Evolutionary conservation across 805 yeast species (phyloP).

Genomic region (Ogataea salicorniae): DNA sequence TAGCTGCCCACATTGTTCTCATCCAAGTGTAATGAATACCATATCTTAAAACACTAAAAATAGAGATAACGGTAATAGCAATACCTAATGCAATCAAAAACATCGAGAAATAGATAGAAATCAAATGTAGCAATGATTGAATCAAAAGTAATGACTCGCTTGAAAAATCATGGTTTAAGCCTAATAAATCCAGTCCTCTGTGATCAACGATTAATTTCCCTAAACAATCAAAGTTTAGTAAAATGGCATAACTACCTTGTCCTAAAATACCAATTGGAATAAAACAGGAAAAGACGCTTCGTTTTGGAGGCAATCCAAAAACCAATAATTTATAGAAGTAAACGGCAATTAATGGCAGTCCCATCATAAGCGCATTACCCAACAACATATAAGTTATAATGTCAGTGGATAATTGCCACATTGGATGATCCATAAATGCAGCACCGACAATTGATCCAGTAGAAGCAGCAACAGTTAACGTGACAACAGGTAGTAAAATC

Average conservation of each 20-base stretch:
- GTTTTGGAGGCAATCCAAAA: constrained; percentile 53
- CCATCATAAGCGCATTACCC: constrained; percentile 63
- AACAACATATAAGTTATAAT: constrained; percentile 55
- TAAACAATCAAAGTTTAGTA: constrained; percentile 25
- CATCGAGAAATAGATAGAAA: constrained; percentile 19
- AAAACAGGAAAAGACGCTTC: constrained; percentile 57
- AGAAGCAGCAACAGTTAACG: constrained; percentile 71
- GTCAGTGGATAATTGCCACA: constrained; percentile 46
- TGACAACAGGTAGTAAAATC: constrained; percentile 68
- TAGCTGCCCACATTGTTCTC: constrained; percentile 73
- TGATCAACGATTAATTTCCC: constrained; percentile 11
- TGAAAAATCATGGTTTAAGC: constrained; percentile 3
- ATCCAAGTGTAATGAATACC: constrained; percentile 37
- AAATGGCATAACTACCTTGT: constrained; percentile 71
- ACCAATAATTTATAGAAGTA: constrained; percentile 56
- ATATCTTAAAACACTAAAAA: constrained; percentile 28
- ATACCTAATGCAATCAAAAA: constrained; percentile 29
- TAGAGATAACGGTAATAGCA: constrained; percentile 39
- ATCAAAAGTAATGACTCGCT: constrained; percentile 3
- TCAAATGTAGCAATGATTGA: constrained; percentile 8
- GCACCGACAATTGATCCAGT: constrained; percentile 54
- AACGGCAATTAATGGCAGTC: constrained; percentile 49
- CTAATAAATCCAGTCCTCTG: constrained; percentile 8
- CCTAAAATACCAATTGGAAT: constrained; percentile 82
- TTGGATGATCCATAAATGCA: constrained; percentile 24